Percentiles rank a stretch among this genome's conserved stretches.
Evolutionary conservation across 768 basidiomycete genomes (phyloP).

Genomic region (Mycena venus): DNA sequence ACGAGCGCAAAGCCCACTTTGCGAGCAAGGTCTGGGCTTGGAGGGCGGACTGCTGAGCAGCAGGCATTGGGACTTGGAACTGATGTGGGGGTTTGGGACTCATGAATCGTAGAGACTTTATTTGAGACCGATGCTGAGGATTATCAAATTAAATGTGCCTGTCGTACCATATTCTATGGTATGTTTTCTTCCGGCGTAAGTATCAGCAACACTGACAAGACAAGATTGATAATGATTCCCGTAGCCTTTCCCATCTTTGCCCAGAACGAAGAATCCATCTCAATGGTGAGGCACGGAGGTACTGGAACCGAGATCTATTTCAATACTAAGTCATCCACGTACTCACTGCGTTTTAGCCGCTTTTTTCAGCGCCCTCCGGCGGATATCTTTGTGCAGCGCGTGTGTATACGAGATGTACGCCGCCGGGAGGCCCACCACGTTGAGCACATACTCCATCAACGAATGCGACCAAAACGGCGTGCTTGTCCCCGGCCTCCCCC

Average conservation of each 20-base stretch:
- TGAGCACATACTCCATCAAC: conserved; percentile 76
- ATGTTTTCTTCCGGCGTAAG: too few species aligned
- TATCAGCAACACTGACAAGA: too few species aligned
- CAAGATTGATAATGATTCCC: too few species aligned
- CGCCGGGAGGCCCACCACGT: conserved; percentile 62
- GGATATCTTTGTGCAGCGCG: conserved; percentile 79
- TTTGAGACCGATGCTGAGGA: too few species aligned
- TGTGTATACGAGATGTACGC: conserved; percentile 75
- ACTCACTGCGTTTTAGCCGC: conserved; percentile 66
- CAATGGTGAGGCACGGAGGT: too few species aligned
- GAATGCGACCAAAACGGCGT: conserved; percentile 82
- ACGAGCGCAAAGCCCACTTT: conserved; percentile 9
- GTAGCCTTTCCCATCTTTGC: too few species aligned
- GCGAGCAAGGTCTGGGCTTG: not conserved
- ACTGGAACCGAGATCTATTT: not conserved
- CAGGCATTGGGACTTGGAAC: conserved; percentile 6
- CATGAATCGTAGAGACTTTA: too few species aligned
- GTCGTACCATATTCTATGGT: conserved; percentile 21
- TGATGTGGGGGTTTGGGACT: too few species aligned
- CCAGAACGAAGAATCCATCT: too few species aligned
- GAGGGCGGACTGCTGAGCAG: not conserved
- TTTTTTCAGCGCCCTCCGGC: conserved; percentile 73
- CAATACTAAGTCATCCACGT: not conserved
- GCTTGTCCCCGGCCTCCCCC: conserved; percentile 68
- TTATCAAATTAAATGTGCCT: not conserved